Evolutionary conservation across 2,329 filamentous ascomycete genomes (phyloP), one percentile per base, ranked within the genome.

Genomic region (Monosporascus sp.): DNA sequence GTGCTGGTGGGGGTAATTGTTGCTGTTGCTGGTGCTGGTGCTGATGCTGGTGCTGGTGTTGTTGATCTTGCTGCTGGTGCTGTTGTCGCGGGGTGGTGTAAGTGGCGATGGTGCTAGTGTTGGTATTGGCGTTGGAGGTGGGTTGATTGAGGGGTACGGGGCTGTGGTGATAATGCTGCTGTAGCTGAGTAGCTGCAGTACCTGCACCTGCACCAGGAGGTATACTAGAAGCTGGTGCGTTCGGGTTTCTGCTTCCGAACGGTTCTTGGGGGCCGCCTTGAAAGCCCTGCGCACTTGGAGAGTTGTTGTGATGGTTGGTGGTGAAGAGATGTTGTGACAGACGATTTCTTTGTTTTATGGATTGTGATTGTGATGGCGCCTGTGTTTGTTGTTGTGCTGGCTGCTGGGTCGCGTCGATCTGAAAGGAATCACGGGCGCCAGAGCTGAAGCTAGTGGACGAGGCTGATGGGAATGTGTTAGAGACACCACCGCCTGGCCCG

Each of bases 391-490:
- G 58, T 37, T 55, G 53, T 43, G 56, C 55, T 24, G 47, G 59
- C 51, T 62, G 58, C 19, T 47, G 35, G 38, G 43, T 54, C 26
- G 11, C 46, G 16, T 50, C 27, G 11, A 53, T 59, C 62, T 66
- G 71, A 69, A 78, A 78, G 59, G 75, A 76, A 63, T 78, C 74
- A 67, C 68, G 75, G 6, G 7, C 43, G 6, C 31, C 31, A 53
- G 75, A 76, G 70, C 72, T 75, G 64, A 73, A 72, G 59, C 70
- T 71, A 52, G 72, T 68, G 54, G 76, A 71, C 70, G 74, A 75
- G 74, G 73, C 74, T 73, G 75, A 75, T 65, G 69, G 70, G 68
- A 72, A 70, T 60, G 63, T 68, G 59, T 57, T 64, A 50, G 61
- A 53, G 43, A 55, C 58, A 47, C 54, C 24, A 27, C 35, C 37